Conservation (phyloP, 805 yeast species). For the Hanseniaspora meyeri region DNA sequence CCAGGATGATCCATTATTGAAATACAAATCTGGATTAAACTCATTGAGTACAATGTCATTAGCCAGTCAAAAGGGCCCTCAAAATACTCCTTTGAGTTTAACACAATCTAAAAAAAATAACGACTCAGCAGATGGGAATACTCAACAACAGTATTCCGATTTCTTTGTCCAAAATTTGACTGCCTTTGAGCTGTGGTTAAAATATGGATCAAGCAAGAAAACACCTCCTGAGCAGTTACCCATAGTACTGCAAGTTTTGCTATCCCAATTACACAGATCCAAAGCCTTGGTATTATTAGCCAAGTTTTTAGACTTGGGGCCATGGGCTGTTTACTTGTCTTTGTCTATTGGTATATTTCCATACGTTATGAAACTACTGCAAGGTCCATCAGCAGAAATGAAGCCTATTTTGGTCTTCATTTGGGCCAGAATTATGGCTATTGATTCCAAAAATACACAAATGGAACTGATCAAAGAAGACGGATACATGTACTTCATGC, state of each 20-base stretch:
- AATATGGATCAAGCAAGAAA: slow-evolving; percentile 71
- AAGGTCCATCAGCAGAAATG: slow-evolving; percentile 88
- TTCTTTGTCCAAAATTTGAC: slow-evolving; percentile 93
- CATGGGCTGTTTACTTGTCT: slow-evolving; percentile 93
- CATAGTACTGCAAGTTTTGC: slow-evolving; percentile 77
- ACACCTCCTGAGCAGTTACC: slow-evolving; percentile 93
- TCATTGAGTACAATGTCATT: slow-evolving; percentile 30
- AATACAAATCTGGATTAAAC: slow-evolving; percentile 25
- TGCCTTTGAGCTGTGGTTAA: slow-evolving; percentile 92
- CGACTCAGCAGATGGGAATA: slow-evolving; percentile 20
- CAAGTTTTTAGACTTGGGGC: slow-evolving; percentile 82
- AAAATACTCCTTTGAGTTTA: background rate
- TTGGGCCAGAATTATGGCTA: slow-evolving; percentile 97
- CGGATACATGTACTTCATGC: slow-evolving; percentile 77
- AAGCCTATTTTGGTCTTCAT: slow-evolving; percentile 90
- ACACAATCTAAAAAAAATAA: slow-evolving; percentile 14
- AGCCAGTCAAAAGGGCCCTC: slow-evolving; percentile 22
- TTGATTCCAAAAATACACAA: slow-evolving; percentile 80
- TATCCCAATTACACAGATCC: slow-evolving; percentile 87
- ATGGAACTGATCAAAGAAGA: slow-evolving; percentile 84
- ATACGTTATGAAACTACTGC: slow-evolving; percentile 76
- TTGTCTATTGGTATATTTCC: slow-evolving; percentile 93
- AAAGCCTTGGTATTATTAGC: slow-evolving; percentile 76
- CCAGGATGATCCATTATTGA: slow-evolving; percentile 20
- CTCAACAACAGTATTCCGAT: slow-evolving; percentile 66